Percentiles rank a stretch among this genome's conserved stretches.
Evolutionary conservation across 2,329 filamentous ascomycete genomes (phyloP).

Genomic region (Diaporthe velutina): DNA sequence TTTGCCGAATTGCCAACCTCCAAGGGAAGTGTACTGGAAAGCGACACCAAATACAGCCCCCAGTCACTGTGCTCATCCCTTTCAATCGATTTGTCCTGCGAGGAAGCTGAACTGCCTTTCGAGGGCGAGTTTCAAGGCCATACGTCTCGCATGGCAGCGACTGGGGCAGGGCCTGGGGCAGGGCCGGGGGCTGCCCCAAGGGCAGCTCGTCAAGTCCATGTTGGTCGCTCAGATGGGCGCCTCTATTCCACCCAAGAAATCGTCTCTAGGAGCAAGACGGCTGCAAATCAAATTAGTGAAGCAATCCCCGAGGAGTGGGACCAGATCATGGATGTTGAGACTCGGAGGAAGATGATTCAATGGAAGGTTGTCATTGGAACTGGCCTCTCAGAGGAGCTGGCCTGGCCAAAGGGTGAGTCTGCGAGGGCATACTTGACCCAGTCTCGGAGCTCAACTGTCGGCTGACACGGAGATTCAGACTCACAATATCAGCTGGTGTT

Average conservation of each 20-base stretch:
- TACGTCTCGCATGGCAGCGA: slow-evolving; percentile 24
- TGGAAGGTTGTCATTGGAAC: slow-evolving; percentile 36
- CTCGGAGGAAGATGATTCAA: slow-evolving; percentile 24
- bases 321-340: slow-evolving; percentile 28
- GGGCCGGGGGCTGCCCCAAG: slow-evolving; percentile 20
- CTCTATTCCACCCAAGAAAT: slow-evolving; percentile 34
- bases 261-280: slow-evolving; percentile 10
- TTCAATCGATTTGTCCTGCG: not conserved
- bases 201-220: slow-evolving; percentile 28
- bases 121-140: not conserved
- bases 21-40: not conserved
- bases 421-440: not conserved
- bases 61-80: not conserved
- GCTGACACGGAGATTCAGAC: slow-evolving; percentile 11
- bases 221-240: slow-evolving; percentile 37
- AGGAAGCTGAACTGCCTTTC: slow-evolving; percentile 13
- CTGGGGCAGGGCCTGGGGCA: slow-evolving; percentile 17
- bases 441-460: not conserved
- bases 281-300: slow-evolving; percentile 24
- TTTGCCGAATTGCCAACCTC: not conserved
- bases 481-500: slow-evolving; percentile 36
- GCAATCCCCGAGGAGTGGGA: slow-evolving; percentile 31
- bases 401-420: slow-evolving; percentile 35
- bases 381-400: slow-evolving; percentile 37
- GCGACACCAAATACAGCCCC: not conserved